phyloP scores from a whole-genome alignment of 2,329 filamentous ascomycete genomes.

The Pyrenochaeta sp. region DNA sequence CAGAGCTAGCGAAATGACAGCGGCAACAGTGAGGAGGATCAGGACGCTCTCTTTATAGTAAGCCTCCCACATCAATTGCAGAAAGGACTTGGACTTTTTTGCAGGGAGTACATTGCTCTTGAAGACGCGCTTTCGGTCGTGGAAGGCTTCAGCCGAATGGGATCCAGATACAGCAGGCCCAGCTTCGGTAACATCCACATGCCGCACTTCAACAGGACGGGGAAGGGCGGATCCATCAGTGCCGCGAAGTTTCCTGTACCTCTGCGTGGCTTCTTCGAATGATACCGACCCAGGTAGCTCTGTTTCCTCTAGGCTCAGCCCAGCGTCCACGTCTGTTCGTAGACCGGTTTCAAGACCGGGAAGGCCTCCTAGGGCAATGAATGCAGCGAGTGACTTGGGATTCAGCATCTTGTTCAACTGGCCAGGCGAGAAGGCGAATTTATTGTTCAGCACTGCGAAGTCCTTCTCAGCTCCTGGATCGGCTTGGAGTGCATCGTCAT shows the following conservation, averaged over 20 bases:
- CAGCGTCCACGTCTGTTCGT: constrained; percentile 68
- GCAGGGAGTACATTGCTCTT: constrained; percentile 73
- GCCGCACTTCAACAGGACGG: constrained; percentile 22
- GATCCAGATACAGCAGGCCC: constrained; percentile 39
- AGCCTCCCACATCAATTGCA: constrained; percentile 78
- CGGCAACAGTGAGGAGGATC: constrained; percentile 61
- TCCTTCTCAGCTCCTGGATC: constrained; percentile 58
- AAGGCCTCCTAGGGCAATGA: constrained; percentile 77
- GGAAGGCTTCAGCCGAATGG: constrained; percentile 42
- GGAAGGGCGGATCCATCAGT: constrained; percentile 6
- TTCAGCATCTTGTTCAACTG: constrained; percentile 82
- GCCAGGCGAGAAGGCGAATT: constrained; percentile 83
- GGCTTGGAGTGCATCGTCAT: constrained; percentile 36
- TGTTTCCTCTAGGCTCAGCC: constrained; percentile 76
- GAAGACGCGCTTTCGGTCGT: constrained; percentile 75
- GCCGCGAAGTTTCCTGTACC: constrained; percentile 11
- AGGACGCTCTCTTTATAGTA: constrained; percentile 81
- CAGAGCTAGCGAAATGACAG: constrained; percentile 74
- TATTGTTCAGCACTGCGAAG: constrained; percentile 75
- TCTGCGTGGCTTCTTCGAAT: constrained; percentile 68
- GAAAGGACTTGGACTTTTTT: constrained; percentile 72
- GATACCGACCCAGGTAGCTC: constrained; percentile 67
- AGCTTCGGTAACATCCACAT: constrained; percentile 21
- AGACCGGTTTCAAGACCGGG: constrained; percentile 76
- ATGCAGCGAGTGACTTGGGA: constrained; percentile 78